Evolutionary conservation across 179 eudicot genomes (phyloP), one percentile per base, ranked within the genome.

Genomic region (Drosera spatulata): DNA sequence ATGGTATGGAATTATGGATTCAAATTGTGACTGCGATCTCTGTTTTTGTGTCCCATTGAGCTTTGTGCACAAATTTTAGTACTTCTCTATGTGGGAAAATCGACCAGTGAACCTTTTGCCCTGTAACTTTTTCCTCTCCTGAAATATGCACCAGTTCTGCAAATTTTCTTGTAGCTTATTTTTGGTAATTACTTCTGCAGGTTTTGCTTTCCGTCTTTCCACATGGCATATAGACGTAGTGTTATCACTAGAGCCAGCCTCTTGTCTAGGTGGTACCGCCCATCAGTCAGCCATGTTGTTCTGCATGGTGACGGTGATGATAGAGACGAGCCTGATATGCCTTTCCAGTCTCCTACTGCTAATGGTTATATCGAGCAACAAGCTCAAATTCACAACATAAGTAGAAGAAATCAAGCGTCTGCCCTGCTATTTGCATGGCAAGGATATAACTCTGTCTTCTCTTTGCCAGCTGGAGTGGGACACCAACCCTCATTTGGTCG

Each of bases 151-250:
- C 33, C 33, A 22, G 33, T 22, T 22, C 33, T 22, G 1, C 33
- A 22, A 22, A 22, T 22, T 22, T 22, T 22, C 33, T 22, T 22
- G 33, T 22, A 22, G 33, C 33, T 22, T 22, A 22, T 22, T 22
- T 22, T 0, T 22, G 33, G 33, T 22, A 45, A 45, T 45, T 10
- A 45, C 10, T 45, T 6, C 2, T n/a, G 53, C 55, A 58, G 79
- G 6, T 65, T 65, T 14, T 56, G 53, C 39, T 68, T 75, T 33
- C 48, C 70, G n/a, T 50, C 53, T 62, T 79, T 63, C 48, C 73
- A 60, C 53, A 87, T 90, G 95, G 93, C 93, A 9, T 87, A 73
- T 59, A 68, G 93, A 52, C 89, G 97, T 56, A 73, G 75, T 70
- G 56, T 89, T 44, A 71, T 81, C 43, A 48, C 75, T 15, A 61